These are phyloP conservation scores for Sisymbrium irio DNA, from an alignment of 345 rosid genomes.

Conservation along the genomic window DNA sequence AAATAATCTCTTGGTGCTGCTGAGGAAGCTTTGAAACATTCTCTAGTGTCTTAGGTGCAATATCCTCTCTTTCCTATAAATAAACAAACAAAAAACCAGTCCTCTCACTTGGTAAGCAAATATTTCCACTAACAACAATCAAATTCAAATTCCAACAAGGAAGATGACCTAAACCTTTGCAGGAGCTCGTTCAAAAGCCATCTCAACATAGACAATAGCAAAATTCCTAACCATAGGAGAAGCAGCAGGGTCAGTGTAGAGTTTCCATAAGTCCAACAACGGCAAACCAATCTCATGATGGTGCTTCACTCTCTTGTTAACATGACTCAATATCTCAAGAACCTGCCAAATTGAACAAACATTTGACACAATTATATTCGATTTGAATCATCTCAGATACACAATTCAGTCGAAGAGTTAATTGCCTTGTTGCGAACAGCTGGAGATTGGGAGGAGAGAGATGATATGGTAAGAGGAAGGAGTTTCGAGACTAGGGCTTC, in stretches of 20 bases:
- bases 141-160: not conserved
- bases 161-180: slow-evolving; percentile 43
- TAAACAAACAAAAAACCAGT: slow-evolving; percentile 11
- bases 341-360: slow-evolving; percentile 49
- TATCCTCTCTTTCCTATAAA: slow-evolving; percentile 71
- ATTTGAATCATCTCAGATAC: not conserved
- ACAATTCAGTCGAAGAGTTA: not conserved
- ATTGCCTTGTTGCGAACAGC: slow-evolving; percentile 74
- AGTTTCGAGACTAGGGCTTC: slow-evolving; percentile 66
- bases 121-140: slow-evolving; percentile 1
- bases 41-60: slow-evolving; percentile 61
- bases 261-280: slow-evolving; percentile 59
- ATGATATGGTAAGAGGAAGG: slow-evolving; percentile 74
- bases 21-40: slow-evolving; percentile 69
- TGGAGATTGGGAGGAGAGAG: slow-evolving; percentile 63
- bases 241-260: slow-evolving; percentile 57
- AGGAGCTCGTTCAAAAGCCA: slow-evolving; percentile 80
- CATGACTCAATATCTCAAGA: slow-evolving; percentile 93
- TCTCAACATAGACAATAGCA: slow-evolving; percentile 86
- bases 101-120: slow-evolving; percentile 1
- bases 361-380: not conserved
- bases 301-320: slow-evolving; percentile 93
- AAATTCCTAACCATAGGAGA: slow-evolving; percentile 80
- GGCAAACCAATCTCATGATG: slow-evolving; percentile 80
- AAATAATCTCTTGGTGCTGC: slow-evolving; percentile 81